Conservation (phyloP, 2,329 filamentous ascomycete genomes). For the Aspergillus bombycis region DNA sequence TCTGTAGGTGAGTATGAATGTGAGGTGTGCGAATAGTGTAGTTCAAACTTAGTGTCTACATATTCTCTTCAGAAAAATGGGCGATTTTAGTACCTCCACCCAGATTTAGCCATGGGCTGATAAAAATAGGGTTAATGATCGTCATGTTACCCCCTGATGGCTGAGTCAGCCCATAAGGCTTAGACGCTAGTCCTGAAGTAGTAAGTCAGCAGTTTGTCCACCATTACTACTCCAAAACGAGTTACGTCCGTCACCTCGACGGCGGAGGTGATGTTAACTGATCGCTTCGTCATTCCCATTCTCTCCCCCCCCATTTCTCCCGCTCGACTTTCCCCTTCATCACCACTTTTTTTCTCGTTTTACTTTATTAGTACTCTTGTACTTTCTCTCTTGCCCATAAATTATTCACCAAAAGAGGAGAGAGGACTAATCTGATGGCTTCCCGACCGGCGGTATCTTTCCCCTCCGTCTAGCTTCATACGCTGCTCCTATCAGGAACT, state of each 20-base stretch:
- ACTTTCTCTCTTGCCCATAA: neutral
- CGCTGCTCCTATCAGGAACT: neutral
- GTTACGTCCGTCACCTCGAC: neutral
- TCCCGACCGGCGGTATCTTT: neutral
- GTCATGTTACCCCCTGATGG: conserved; percentile 2
- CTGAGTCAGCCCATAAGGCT: conserved; percentile 3
- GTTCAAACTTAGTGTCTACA: neutral
- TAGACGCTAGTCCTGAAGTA: neutral
- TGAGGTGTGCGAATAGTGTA: neutral
- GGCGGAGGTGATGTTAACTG: neutral
- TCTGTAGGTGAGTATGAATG: neutral
- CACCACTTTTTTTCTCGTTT: neutral
- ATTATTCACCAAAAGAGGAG: neutral
- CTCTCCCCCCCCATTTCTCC: neutral
- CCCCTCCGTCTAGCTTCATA: neutral
- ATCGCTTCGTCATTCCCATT: neutral
- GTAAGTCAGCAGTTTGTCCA: neutral
- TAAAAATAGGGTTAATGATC: conserved; percentile 8
- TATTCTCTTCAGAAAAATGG: neutral
- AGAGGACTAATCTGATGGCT: neutral
- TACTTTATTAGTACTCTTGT: neutral
- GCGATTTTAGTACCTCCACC: neutral
- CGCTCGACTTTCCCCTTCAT: neutral
- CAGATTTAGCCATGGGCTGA: neutral
- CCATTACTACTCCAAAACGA: neutral